Evolutionary conservation across 768 basidiomycete species (phyloP).

Genomic region (Filobasidium floriforme): DNA sequence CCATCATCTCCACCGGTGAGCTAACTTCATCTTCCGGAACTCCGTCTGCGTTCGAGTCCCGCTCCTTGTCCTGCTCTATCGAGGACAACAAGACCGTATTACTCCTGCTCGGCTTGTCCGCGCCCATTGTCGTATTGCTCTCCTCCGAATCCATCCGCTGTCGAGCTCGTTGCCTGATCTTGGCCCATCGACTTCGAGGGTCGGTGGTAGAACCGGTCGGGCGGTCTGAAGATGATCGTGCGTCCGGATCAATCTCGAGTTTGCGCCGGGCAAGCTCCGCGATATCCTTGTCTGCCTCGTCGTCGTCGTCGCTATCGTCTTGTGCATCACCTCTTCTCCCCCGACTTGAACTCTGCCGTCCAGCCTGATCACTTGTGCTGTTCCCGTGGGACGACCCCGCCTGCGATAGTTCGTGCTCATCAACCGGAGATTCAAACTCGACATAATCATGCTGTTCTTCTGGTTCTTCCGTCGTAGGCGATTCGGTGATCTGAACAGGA

Average conservation of each 20-base stretch:
- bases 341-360: background rate
- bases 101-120: background rate
- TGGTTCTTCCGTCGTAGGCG: background rate
- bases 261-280: background rate
- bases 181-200: background rate
- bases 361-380: background rate
- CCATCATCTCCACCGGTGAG: background rate
- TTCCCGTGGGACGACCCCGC: background rate
- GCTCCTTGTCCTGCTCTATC: background rate
- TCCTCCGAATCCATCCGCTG: background rate
- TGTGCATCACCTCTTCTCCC: background rate
- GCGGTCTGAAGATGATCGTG: background rate
- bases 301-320: background rate
- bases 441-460: background rate
- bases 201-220: background rate
- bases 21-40: background rate
- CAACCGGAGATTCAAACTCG: background rate
- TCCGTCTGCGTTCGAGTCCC: too few relatives aligned
- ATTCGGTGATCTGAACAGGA: constrained; percentile 4
- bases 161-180: constrained; percentile 1
- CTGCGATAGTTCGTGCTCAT: background rate
- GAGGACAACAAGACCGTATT: background rate
- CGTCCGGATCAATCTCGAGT: background rate
- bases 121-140: background rate
- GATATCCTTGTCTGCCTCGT: background rate